Evolutionary conservation across 495 filamentous ascomycete genomes (phyloP), one percentile per base, ranked within the genome.

Genomic region (Umbilicaria muhlenbergii): DNA sequence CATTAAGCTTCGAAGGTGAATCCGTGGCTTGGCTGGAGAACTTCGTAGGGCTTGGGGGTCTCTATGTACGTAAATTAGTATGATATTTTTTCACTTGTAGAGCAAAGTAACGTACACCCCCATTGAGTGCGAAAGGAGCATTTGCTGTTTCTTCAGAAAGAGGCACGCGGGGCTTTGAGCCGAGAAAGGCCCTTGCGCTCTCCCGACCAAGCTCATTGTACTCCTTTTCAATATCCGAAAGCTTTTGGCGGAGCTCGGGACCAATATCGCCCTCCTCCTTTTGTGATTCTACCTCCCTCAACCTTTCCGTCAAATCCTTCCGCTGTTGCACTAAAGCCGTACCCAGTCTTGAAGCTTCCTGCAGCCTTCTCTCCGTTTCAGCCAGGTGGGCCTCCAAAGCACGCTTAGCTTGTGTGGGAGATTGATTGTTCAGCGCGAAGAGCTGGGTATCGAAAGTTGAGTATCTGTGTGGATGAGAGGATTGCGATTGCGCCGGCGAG

Each of bases 121-220:
- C 61, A 35, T 75, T 72, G 19, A 63, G 66, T 35, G 74, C 72
- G 53, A 78, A 76, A 14, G 78, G 77, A 14, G 81, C 81, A 40
- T 71, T 75, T 41, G 71, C 68, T 16, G 63, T 65, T 39, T 74
- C 68, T 49, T 80, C 81, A 45, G 60, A 71, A 44, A 76, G 79
- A 36, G 77, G 70, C 42, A 83, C 74, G 53, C 82, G 70, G 35
- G 85, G 75, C 57, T 88, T 89, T 12, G 91, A 86, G 16, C 53
- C 70, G 43, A 96, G 64, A 58, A 94, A 88, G 6, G 86, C 86
- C 39, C 89, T 75, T 36, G 88, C 83, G 16, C 82, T 87, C 55
- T 96, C 88, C 41, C 80, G 74, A 28, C 87, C 87, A 37, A 95
- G 84, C 49, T 96, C 91, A 59, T 91, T 91, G 59, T 92, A 96